Base-by-base conservation (phyloP, 2,329 filamentous ascomycete species). In the Sordariomycetes sp. region DNA sequence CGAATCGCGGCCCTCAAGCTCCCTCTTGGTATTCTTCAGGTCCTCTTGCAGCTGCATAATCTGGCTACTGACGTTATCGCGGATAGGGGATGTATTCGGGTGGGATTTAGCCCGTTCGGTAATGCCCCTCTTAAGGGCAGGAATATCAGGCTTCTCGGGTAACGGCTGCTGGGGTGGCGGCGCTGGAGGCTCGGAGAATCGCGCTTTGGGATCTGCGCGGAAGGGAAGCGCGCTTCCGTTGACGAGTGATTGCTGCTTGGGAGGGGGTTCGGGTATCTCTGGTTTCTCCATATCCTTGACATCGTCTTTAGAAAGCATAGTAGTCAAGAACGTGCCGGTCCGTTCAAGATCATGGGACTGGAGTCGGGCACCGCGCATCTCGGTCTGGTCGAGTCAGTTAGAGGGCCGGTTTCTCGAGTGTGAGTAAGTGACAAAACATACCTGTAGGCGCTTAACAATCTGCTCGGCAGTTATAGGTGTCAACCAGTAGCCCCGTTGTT, bases 391-490 rank as follows among this genome's bases (percentile, higher is more conserved):
- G 60, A 74, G 67, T 50, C 69, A 67, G 34, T 52, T 24, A 34
- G 55, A 37, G 3, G 20, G 22, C 3, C 18, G 20, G n/a, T 2
- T 8, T 24, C 6, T 20, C 12, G 11, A 11, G 8, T 22, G 46
- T 11, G n/a, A 50, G 46, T 46, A 8, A 22, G 37, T 43, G 35
- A 35, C 3, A 20, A 25, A 55, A 56, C 24, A 22, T 10, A 92
- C 89, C 68, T 89, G 88, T 57, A 94, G 76, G 68, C 85, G 86
- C 69, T 96, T 97, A 46, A 97, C 87, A 59, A 99, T 92, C 65
- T 96, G 90, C 69, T 99, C 94, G 51, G 95, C 94, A 7, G 90
- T 95, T 62, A 97, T 86, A 0, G 92, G 90, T 7, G 89, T 89
- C 59, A 95, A 77, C 85, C 90, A 95, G 65, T 91, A 91, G 43